Evolutionary conservation across 768 basidiomycete species (phyloP), one percentile per base, ranked within the genome.

Genomic region (Russula sp.): DNA sequence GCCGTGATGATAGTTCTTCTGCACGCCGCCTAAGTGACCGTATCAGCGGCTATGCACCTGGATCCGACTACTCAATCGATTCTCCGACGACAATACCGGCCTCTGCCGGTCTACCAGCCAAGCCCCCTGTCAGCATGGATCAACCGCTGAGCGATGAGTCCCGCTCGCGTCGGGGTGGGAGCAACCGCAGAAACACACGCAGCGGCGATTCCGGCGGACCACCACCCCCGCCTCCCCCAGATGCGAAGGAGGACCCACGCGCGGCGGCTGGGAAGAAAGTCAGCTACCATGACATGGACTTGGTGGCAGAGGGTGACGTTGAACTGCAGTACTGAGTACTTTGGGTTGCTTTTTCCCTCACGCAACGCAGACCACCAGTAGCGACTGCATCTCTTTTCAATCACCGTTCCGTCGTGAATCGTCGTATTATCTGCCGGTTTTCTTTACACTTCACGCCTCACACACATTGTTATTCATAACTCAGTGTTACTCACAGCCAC

Each of bases 241-340:
- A 93, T 74, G 90, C 86, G 35, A 92, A 90, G 74, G 90, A 93
- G 73, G 95, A 98, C 72, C 95, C 95, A 46, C 80, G 95, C 43
- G 91, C 95, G 34, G 87, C 89, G 36, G 89, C 86, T 38, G 91
- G 91, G 48, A 88, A 86, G 74, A 84, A 90, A 73, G 85, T 98
- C 58, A 93, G 90, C 75, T 98, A 98, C 71, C 87, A 93, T 71
- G 95, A 98, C 74, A 90, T 97, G 86, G 95, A 98, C 77, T 77
- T 89, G 72, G 90, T 93, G 66, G 90, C 92, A 34, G 90, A 90
- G 79, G 85, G 74, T 42, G 72, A 77, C 59, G 73, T 77, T 53
- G 77, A 76, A 69, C 65, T 77, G 70, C 73, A 71, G 54, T 76
- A 76, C 63, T 77, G 66, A 72, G 42, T 32, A 13, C 8, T 32